phyloP scores from a whole-genome alignment of 208 protist species.

The Trichomonas gallinae region DNA sequence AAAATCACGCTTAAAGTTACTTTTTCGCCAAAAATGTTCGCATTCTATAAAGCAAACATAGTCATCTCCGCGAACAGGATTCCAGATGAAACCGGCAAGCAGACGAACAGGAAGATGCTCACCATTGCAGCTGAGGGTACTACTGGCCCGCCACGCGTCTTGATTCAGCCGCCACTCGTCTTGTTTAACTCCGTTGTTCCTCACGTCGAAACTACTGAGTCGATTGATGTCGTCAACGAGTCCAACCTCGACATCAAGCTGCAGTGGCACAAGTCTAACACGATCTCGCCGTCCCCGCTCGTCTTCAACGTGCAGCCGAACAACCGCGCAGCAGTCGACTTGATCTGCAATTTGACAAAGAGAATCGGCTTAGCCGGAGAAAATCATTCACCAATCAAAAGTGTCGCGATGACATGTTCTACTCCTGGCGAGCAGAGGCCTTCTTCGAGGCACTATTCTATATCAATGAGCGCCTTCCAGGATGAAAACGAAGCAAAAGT shows the following conservation, averaged over 20 bases:
- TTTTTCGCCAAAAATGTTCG: neutral
- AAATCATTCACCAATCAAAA: neutral
- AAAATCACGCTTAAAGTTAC: neutral
- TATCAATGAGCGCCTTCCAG: neutral
- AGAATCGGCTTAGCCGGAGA: neutral
- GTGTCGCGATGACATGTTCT: neutral
- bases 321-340: neutral
- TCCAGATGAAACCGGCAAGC: neutral
- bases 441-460: neutral
- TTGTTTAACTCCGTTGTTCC: conserved; percentile 12
- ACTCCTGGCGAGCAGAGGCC: neutral
- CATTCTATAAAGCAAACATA: neutral
- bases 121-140: neutral
- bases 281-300: neutral
- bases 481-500: neutral
- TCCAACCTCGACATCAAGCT: neutral
- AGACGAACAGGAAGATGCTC: neutral
- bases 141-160: neutral
- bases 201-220: neutral
- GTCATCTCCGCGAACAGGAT: conserved; percentile 5
- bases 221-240: neutral
- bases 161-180: neutral
- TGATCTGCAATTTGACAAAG: neutral
- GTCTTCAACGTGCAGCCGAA: neutral
- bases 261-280: neutral